These are phyloP conservation scores for Bipolaris gigantea DNA, from an alignment of 2,329 filamentous ascomycete species.

Conservation along the genomic window DNA sequence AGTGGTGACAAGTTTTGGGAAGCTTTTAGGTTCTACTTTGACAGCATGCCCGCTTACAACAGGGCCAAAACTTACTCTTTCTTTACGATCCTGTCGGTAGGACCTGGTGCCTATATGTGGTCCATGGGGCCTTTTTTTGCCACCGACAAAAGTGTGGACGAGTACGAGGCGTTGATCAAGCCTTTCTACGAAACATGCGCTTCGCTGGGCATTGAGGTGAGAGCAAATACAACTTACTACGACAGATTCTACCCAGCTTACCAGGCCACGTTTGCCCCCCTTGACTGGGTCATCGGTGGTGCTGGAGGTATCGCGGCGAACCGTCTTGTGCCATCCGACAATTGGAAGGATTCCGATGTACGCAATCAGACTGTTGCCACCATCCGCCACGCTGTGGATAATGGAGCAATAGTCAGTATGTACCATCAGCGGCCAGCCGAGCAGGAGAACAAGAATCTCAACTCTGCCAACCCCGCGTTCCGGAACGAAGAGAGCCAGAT, in stretches of 20 bases:
- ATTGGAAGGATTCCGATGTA: constrained; percentile 34
- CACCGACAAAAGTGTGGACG: constrained; percentile 28
- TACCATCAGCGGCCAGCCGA: constrained; percentile 34
- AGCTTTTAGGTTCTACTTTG: constrained; percentile 25
- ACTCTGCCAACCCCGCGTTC: constrained; percentile 38
- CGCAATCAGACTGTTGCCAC: constrained; percentile 32
- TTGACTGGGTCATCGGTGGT: constrained; percentile 34
- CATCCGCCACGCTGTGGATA: constrained; percentile 27
- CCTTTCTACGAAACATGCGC: constrained; percentile 29
- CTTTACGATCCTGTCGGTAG: constrained; percentile 29
- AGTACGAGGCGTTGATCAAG: constrained; percentile 28
- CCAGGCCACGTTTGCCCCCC: constrained; percentile 30
- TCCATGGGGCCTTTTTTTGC: constrained; percentile 35
- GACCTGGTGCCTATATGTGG: constrained; percentile 28
- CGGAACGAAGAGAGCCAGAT: constrained; percentile 30
- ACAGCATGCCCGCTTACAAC: constrained; percentile 30
- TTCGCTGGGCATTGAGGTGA: constrained; percentile 30
- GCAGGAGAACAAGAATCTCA: constrained; percentile 22
- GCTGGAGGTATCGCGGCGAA: constrained; percentile 36
- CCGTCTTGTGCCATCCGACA: constrained; percentile 41
- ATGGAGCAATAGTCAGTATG: constrained; percentile 20
- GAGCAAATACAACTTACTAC: constrained; percentile 25
- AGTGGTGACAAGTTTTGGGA: constrained; percentile 38
- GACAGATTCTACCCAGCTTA: constrained; percentile 37
- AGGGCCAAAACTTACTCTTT: constrained; percentile 34